Percentiles rank a stretch among this genome's conserved stretches.
Conservation (phyloP, 306 rosid genomes). For the Hippophae rhamnoides region DNA sequence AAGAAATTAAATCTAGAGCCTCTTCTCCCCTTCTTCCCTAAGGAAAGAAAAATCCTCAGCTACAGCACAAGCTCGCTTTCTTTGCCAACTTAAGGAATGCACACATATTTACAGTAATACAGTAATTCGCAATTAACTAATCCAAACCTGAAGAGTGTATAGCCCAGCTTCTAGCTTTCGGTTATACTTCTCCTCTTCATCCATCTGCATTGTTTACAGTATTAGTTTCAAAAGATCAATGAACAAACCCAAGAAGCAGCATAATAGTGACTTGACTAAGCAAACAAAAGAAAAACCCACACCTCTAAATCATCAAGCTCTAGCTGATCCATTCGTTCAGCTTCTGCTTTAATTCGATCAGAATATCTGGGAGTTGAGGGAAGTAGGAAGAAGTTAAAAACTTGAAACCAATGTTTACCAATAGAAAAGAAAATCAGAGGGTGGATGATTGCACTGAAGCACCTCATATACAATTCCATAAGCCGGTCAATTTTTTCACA, state of each 20-base stretch:
- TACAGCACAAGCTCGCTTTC: neutral
- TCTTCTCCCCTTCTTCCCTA: no score
- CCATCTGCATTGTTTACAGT: constrained; percentile 47
- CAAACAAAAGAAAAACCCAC: constrained; percentile 5
- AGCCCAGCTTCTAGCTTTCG: constrained; percentile 92
- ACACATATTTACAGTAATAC: neutral
- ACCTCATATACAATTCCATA: constrained; percentile 94
- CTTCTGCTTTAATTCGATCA: constrained; percentile 74
- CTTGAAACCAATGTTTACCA: neutral
- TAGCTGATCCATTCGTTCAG: constrained; percentile 50
- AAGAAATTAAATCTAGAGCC: no score
- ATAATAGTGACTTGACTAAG: neutral
- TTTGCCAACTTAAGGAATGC: neutral
- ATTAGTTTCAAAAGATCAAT: neutral
- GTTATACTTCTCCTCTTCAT: constrained; percentile 89
- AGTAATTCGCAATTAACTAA: constrained; percentile 3
- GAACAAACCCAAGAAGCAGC: constrained; percentile 3
- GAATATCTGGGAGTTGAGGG: constrained; percentile 44
- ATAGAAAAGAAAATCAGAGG: constrained; percentile 6
- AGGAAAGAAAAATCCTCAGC: no score
- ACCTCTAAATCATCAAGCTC: constrained; percentile 93
- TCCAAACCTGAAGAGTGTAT: constrained; percentile 79
- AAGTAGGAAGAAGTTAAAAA: neutral
- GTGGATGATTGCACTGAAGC: constrained; percentile 14
- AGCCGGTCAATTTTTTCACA: constrained; percentile 93